Conservation (phyloP, 2,329 filamentous ascomycete species). For the Monilinia aucupariae region DNA sequence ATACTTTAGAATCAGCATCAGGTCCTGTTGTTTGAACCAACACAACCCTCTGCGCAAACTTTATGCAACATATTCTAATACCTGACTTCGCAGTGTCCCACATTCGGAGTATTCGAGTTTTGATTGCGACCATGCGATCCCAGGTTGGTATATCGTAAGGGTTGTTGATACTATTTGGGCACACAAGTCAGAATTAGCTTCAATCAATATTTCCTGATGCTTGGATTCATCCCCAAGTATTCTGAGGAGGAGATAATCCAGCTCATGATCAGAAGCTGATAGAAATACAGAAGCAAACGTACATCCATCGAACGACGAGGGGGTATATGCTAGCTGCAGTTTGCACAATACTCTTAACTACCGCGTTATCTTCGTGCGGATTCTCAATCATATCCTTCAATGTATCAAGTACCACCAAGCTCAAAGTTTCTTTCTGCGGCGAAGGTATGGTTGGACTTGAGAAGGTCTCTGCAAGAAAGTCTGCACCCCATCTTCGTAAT, state of each 20-base stretch:
- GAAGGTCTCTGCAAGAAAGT: slow-evolving; percentile 94
- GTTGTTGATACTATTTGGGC: slow-evolving; percentile 67
- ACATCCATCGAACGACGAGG: slow-evolving; percentile 89
- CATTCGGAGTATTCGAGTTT: slow-evolving; percentile 77
- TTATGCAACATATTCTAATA: slow-evolving; percentile 89
- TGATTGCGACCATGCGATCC: slow-evolving; percentile 84
- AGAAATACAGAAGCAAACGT: slow-evolving; percentile 45
- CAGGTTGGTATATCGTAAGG: slow-evolving; percentile 75
- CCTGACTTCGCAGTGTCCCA: slow-evolving; percentile 77
- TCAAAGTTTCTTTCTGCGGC: slow-evolving; percentile 75
- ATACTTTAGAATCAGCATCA: slow-evolving; percentile 75
- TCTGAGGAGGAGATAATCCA: not conserved
- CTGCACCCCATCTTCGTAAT: slow-evolving; percentile 89
- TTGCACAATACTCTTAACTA: slow-evolving; percentile 82
- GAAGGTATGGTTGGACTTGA: slow-evolving; percentile 77
- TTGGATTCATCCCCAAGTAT: not conserved
- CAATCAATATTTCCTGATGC: slow-evolving; percentile 1
- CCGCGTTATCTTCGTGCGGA: slow-evolving; percentile 68
- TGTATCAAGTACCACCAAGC: slow-evolving; percentile 70
- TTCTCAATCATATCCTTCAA: slow-evolving; percentile 65
- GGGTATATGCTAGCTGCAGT: slow-evolving; percentile 90
- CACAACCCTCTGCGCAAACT: slow-evolving; percentile 91
- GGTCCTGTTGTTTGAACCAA: slow-evolving; percentile 84
- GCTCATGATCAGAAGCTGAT: slow-evolving; percentile 19
- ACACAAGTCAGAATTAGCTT: slow-evolving; percentile 29